Evolutionary conservation across 75 land plant genomes (phyloP).

Genomic region (Chamaecyparis obtusa): DNA sequence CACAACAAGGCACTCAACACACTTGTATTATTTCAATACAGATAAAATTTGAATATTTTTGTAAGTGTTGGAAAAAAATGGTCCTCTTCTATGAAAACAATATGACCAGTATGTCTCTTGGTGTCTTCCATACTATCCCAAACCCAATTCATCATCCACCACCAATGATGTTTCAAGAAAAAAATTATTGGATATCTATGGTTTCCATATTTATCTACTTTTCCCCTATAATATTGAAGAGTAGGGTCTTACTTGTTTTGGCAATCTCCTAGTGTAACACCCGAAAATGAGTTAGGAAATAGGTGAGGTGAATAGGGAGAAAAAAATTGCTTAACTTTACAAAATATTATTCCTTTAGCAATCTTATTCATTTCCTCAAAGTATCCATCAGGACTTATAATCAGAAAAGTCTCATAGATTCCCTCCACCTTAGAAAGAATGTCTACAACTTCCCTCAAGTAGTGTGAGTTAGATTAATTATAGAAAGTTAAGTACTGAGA

Average conservation of each 20-base stretch:
- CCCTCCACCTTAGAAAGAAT: conserved; percentile 80
- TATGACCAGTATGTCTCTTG: conserved; percentile 44
- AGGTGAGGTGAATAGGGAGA: conserved; percentile 94
- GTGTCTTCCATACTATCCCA: conserved; percentile 96
- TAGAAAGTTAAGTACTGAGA: no score
- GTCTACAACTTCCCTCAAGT: no score
- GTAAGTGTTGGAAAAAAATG: conserved; percentile 93
- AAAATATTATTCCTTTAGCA: conserved; percentile 70
- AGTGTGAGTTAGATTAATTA: no score
- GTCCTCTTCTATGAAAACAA: conserved; percentile 95
- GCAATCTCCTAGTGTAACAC: conserved; percentile 72
- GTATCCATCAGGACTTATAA: conserved; percentile 97
- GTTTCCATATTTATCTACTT: conserved; percentile 91
- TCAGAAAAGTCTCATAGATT: conserved; percentile 77
- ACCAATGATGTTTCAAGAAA: conserved; percentile 99
- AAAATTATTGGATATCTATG: conserved; percentile 84
- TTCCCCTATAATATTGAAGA: conserved; percentile 48
- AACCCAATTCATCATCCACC: conserved; percentile 99
- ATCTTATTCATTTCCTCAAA: conserved; percentile 86
- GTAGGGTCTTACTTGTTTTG: conserved; percentile 53
- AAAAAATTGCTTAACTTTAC: conserved; percentile 94
- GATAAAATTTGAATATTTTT: conserved; percentile 67
- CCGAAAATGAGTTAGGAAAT: conserved; percentile 74
- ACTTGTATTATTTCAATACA: conserved; percentile 53
- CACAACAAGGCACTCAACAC: conserved; percentile 77